Percentiles rank a stretch among this genome's conserved stretches.
Evolutionary conservation across 1,139 yeast species (phyloP).

Genomic region (Yamadazyma diospyri): DNA sequence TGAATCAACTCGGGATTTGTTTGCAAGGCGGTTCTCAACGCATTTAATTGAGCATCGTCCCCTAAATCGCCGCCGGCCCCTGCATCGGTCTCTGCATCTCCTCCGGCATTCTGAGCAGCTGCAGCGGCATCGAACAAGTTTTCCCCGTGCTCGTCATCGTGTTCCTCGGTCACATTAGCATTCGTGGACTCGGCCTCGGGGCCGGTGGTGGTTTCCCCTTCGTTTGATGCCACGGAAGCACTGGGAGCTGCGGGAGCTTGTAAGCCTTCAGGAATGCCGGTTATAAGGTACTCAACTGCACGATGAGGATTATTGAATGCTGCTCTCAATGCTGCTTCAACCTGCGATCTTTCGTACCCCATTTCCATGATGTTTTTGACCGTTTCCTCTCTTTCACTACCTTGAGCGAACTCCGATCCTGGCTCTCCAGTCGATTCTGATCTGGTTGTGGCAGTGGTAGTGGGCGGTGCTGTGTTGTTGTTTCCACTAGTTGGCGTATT

Average conservation of each 20-base stretch:
- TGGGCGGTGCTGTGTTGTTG: constrained; percentile 15
- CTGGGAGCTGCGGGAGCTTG: constrained; percentile 25
- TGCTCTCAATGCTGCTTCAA: constrained; percentile 87
- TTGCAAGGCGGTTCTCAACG: constrained; percentile 74
- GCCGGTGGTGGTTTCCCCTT: constrained; percentile 20
- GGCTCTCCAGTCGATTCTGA: constrained; percentile 23
- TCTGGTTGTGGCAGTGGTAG: constrained; percentile 20
- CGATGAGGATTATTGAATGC: constrained; percentile 98
- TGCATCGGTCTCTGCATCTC: constrained; percentile 18
- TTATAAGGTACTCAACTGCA: constrained; percentile 90
- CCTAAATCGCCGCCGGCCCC: constrained; percentile 26
- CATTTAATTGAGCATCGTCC: constrained; percentile 54
- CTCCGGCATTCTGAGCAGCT: constrained; percentile 44
- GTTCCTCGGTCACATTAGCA: constrained; percentile 21
- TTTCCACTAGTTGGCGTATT: constrained; percentile 15
- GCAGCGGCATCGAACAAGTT: constrained; percentile 69
- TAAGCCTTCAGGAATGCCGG: constrained; percentile 79
- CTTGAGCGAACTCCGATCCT: constrained; percentile 55
- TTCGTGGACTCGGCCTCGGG: constrained; percentile 19
- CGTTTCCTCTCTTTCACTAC: constrained; percentile 63
- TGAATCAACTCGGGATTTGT: constrained; percentile 89
- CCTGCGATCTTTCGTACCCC: constrained; percentile 91
- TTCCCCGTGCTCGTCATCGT: constrained; percentile 35
- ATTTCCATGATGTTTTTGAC: constrained; percentile 85
- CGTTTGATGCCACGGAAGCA: constrained; percentile 23